Conservation (phyloP, 331 rosid genomes). For the Dryas integrifolia region DNA sequence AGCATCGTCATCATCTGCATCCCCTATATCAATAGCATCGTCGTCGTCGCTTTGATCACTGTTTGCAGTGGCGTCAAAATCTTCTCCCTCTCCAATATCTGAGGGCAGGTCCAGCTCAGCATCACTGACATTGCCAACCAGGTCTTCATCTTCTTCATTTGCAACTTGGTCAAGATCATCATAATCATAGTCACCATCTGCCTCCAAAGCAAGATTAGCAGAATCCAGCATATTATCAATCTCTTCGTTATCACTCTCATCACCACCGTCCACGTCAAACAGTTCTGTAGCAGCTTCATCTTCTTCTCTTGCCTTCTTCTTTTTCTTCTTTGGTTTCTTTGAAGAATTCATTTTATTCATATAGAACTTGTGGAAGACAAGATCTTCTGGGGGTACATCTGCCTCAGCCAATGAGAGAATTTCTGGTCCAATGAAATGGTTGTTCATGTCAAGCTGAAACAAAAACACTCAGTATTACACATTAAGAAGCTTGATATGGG, state of each 20-base stretch:
- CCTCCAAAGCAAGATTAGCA: slow-evolving; percentile 43
- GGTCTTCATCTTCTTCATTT: slow-evolving; percentile 73
- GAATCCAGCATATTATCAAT: slow-evolving; percentile 77
- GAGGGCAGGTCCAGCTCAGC: slow-evolving; percentile 48
- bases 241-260: slow-evolving; percentile 91
- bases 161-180: slow-evolving; percentile 79
- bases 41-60: slow-evolving; percentile 35
- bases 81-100: slow-evolving; percentile 52
- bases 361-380: slow-evolving; percentile 92
- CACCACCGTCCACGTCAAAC: slow-evolving; percentile 52
- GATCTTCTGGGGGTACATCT: slow-evolving; percentile 93
- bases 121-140: slow-evolving; percentile 64
- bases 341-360: slow-evolving; percentile 63
- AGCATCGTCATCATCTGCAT: slow-evolving; percentile 34
- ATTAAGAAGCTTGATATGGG: neutral
- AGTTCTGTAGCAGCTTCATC: slow-evolving; percentile 71
- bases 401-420: slow-evolving; percentile 75
- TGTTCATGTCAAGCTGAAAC: slow-evolving; percentile 66
- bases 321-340: slow-evolving; percentile 67
- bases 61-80: slow-evolving; percentile 29
- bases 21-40: slow-evolving; percentile 40
- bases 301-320: slow-evolving; percentile 51
- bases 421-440: slow-evolving; percentile 69
- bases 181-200: slow-evolving; percentile 64
- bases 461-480: slow-evolving; percentile 12